Evolutionary conservation across 768 basidiomycete genomes (phyloP).

Genomic region (Lentinula aciculospora): DNA sequence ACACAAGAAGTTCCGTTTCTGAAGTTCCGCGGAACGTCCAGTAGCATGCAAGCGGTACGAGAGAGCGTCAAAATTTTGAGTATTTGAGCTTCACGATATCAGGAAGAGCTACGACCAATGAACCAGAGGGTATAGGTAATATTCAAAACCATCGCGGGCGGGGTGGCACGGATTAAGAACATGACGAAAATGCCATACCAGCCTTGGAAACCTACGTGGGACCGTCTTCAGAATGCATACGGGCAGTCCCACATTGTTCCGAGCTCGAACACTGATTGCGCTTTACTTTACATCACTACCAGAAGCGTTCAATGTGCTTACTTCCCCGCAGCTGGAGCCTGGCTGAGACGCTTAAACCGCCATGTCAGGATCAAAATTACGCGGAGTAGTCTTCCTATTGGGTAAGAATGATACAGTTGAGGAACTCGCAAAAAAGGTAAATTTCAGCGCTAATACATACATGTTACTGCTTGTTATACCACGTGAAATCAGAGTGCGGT

Average conservation of each 20-base stretch:
- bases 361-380: neutral
- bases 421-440: neutral
- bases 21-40: too few relatives aligned
- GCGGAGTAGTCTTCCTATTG: neutral
- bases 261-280: neutral
- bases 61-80: too few relatives aligned
- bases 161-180: too few relatives aligned
- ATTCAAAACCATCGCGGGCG: too few relatives aligned
- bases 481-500: neutral
- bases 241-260: neutral
- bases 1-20: too few relatives aligned
- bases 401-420: neutral
- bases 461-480: too few relatives aligned
- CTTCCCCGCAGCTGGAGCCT: neutral
- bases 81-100: neutral
- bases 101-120: neutral
- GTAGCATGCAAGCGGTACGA: too few relatives aligned
- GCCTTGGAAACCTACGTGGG: slow-evolving; percentile 23
- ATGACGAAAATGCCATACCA: too few relatives aligned
- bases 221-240: neutral
- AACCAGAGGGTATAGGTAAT: slow-evolving; percentile 42
- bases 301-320: neutral
- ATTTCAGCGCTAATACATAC: neutral
- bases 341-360: neutral
- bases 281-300: too few relatives aligned